Conservation (phyloP, 306 rosid genomes). For the Medicago truncatula region MtrunA17r5.0-ANR NC_053048.1:23387001-23387500, state of each 20-base stretch:
- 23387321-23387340: constrained; percentile 30
- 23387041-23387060: constrained; percentile 35
- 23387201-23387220: constrained; percentile 34
- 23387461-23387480: constrained; percentile 21
- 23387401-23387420: constrained; percentile 42
- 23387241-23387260: constrained; percentile 43
- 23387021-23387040: constrained; percentile 42
- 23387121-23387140: constrained; percentile 50
- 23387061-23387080: constrained; percentile 45
- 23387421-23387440: constrained; percentile 42
- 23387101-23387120: constrained; percentile 51
- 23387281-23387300: constrained; percentile 28
- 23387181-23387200: constrained; percentile 49
- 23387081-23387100: constrained; percentile 46
- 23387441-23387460: constrained; percentile 52
- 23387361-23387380: constrained; percentile 30
- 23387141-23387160: constrained; percentile 59
- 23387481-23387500: constrained; percentile 18
- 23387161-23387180: constrained; percentile 53
- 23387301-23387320: constrained; percentile 43
- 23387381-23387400: constrained; percentile 52
- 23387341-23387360: constrained; percentile 34
- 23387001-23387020: constrained; percentile 15
- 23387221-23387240: constrained; percentile 44
- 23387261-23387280: constrained; percentile 33